A percentile compares a stretch with the other conserved stretches of the same genome.
Conservation (phyloP, 148 eudicot genomes). For the Chenopodium suecicum region DNA sequence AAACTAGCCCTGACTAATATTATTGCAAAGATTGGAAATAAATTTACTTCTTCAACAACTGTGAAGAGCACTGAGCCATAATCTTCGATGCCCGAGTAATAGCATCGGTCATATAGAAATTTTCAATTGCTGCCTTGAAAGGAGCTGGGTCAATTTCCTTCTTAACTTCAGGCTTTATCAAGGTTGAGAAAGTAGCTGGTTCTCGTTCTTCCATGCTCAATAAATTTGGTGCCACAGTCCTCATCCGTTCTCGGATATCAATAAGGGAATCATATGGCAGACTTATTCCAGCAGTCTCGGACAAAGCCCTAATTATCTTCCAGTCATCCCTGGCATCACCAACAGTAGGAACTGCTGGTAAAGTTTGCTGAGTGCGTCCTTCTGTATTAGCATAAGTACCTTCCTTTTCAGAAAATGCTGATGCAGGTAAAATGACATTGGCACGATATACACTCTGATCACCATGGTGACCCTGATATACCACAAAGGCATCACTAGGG, state of each 20-base stretch:
- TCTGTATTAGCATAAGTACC: conserved; percentile 88
- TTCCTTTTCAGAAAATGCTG: conserved; percentile 91
- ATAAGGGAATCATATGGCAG: conserved; percentile 69
- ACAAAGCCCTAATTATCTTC: conserved; percentile 88
- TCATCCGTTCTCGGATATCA: conserved; percentile 60
- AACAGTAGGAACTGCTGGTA: conserved; percentile 94
- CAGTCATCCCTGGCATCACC: conserved; percentile 98
- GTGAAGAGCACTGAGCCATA: conserved; percentile 92
- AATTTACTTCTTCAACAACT: conserved; percentile 65
- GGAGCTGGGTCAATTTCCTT: conserved; percentile 48
- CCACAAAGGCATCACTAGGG: conserved; percentile 83
- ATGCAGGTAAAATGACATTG: conserved; percentile 80
- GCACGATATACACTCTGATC: conserved; percentile 88
- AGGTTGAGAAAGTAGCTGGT: conserved; percentile 60
- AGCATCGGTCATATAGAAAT: conserved; percentile 93
- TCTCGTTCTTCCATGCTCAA: conserved; percentile 72
- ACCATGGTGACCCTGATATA: conserved; percentile 99
- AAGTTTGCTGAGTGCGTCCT: conserved; percentile 77
- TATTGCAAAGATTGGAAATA: conserved; percentile 9
- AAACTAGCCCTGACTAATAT: conserved; percentile 21
- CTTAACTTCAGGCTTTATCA: conserved; percentile 55
- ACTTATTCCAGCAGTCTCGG: conserved; percentile 71
- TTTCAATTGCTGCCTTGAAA: conserved; percentile 64
- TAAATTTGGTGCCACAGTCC: conserved; percentile 82
- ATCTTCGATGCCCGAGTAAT: conserved; percentile 97